phyloP scores from a whole-genome alignment of 2,329 filamentous ascomycete genomes.

The Penicillium palitans region DNA sequence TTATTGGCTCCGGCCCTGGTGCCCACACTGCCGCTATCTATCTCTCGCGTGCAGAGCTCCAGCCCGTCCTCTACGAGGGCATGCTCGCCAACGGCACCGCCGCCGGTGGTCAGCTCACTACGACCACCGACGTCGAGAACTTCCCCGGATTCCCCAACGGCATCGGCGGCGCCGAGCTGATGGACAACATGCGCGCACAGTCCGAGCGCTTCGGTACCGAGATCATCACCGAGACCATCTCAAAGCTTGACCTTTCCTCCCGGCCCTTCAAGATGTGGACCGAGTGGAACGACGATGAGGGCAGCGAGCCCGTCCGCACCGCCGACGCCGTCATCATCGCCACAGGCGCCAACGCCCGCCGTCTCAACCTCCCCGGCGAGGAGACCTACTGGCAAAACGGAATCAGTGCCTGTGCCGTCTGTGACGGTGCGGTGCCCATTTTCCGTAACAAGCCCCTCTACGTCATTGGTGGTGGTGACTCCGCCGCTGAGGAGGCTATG shows the following conservation, averaged over 20 bases:
- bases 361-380: constrained; percentile 81
- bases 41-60: constrained; percentile 87
- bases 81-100: constrained; percentile 97
- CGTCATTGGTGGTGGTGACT: constrained; percentile 95
- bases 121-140: constrained; percentile 98
- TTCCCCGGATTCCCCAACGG: constrained; percentile 91
- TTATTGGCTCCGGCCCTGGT: constrained; percentile 92
- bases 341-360: constrained; percentile 86
- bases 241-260: constrained; percentile 77
- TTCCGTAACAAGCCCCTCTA: constrained; percentile 95
- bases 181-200: constrained; percentile 94
- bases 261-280: constrained; percentile 92
- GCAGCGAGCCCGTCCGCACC: constrained; percentile 72
- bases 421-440: constrained; percentile 94
- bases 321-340: constrained; percentile 92
- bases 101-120: constrained; percentile 93
- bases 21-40: constrained; percentile 98
- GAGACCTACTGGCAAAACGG: constrained; percentile 97
- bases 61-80: constrained; percentile 94
- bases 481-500: constrained; percentile 93
- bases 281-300: constrained; percentile 75
- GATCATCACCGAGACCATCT: constrained; percentile 89
- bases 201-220: constrained; percentile 89
- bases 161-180: constrained; percentile 83
- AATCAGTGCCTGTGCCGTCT: constrained; percentile 94